phyloP scores from a whole-genome alignment of 2,329 filamentous ascomycete genomes.

The Colletotrichum coccodes region DNA sequence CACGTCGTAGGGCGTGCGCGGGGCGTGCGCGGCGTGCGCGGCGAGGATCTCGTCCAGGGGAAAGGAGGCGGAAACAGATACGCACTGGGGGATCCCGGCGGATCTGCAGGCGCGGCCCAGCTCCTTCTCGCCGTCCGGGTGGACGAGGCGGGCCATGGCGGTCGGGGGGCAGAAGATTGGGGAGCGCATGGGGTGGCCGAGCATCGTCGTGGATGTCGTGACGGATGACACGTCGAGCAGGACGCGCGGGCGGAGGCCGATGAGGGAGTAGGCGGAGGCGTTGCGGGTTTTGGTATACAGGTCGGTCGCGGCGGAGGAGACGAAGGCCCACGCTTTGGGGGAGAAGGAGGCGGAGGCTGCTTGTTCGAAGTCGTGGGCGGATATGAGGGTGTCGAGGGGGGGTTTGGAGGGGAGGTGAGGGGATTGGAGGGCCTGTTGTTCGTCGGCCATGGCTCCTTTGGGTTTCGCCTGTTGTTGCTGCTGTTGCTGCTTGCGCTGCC shows the following conservation, averaged over 20 bases:
- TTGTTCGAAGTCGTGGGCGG: constrained; percentile 67
- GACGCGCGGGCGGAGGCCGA: constrained; percentile 69
- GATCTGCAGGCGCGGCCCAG: constrained; percentile 32
- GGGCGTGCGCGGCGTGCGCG: constrained; percentile 10
- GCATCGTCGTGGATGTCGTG: constrained; percentile 60
- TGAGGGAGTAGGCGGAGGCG: constrained; percentile 61
- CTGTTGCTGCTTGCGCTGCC: constrained; percentile 36
- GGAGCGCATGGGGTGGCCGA: constrained; percentile 61
- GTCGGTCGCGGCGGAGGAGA: constrained; percentile 73
- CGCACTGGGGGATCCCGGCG: constrained; percentile 65
- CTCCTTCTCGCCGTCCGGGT: constrained; percentile 68
- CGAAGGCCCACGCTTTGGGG: constrained; percentile 76
- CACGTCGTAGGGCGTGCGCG: constrained; percentile 37
- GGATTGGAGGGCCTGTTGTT: not conserved
- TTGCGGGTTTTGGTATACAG: constrained; percentile 67
- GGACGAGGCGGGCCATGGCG: constrained; percentile 71
- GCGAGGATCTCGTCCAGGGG: constrained; percentile 61
- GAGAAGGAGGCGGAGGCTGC: constrained; percentile 65
- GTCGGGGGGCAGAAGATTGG: constrained; percentile 74
- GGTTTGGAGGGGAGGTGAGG: constrained; percentile 46
- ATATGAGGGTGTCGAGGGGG: constrained; percentile 65
- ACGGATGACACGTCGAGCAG: constrained; percentile 65
- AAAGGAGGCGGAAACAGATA: constrained; percentile 71
- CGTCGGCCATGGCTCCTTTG: not conserved
- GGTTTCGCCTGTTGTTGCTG: constrained; percentile 27